Evolutionary conservation across 768 basidiomycete genomes (phyloP).

Genomic region (Pleurotus tuber-regium): DNA sequence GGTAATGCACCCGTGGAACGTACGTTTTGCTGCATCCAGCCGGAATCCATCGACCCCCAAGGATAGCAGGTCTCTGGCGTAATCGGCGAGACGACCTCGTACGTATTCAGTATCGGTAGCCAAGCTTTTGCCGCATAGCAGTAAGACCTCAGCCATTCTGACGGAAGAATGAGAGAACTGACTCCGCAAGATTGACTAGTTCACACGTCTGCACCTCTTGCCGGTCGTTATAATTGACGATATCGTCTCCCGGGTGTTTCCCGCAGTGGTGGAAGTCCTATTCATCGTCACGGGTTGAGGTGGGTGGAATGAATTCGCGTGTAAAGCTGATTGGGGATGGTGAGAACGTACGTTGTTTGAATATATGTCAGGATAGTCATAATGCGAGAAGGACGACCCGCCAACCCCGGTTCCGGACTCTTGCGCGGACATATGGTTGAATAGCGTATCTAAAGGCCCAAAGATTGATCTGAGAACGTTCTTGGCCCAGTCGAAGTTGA

Average conservation of each 20-base stretch:
- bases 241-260: conserved; percentile 33
- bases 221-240: conserved; percentile 40
- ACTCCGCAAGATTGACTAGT: conserved; percentile 33
- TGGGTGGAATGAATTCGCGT: no score
- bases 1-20: no score
- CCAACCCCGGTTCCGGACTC: not conserved
- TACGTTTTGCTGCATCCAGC: conserved; percentile 66
- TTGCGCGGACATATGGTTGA: conserved; percentile 4
- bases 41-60: conserved; percentile 63
- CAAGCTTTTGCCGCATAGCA: conserved; percentile 35
- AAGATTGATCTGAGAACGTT: no score
- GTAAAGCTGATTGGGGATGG: no score
- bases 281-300: no score
- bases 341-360: not conserved
- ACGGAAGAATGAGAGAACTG: conserved; percentile 16
- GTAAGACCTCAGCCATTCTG: not conserved
- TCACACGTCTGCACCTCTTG: conserved; percentile 40
- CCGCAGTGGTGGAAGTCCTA: conserved; percentile 49
- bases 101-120: conserved; percentile 63
- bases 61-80: conserved; percentile 57
- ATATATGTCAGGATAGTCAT: conserved; percentile 1
- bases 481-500: no score
- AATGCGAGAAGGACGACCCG: not conserved
- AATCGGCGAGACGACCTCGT: conserved; percentile 47
- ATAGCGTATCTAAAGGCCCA: conserved; percentile 1